A percentile compares a stretch with the other conserved stretches of the same genome.
These are phyloP conservation scores for Phialocephala sp. DNA, from an alignment of 2,329 filamentous ascomycete species.

Conservation along the genomic window DNA sequence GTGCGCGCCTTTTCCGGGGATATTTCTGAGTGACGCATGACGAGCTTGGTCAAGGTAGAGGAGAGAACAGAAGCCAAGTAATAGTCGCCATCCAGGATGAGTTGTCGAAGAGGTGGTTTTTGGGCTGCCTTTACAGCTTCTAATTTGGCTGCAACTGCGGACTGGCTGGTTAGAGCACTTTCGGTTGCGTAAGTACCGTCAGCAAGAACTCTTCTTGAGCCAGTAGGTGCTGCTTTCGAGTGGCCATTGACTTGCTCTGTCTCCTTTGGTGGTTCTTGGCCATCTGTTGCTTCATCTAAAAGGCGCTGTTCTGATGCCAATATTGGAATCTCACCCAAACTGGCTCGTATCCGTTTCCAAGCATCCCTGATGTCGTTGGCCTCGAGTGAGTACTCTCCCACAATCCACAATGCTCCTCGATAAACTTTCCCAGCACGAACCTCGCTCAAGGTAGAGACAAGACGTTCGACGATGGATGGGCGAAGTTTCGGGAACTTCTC, in stretches of 20 bases:
- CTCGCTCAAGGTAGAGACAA: conserved; percentile 89
- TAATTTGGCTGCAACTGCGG: conserved; percentile 85
- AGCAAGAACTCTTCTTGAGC: conserved; percentile 88
- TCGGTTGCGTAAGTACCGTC: conserved; percentile 98
- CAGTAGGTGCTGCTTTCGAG: conserved; percentile 77
- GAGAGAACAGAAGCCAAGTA: conserved; percentile 95
- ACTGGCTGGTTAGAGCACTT: conserved; percentile 91
- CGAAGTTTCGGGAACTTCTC: conserved; percentile 95
- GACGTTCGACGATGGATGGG: conserved; percentile 82
- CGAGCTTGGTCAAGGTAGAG: conserved; percentile 93
- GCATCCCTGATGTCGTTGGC: conserved; percentile 93
- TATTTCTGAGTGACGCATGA: conserved; percentile 96
- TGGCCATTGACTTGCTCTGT: conserved; percentile 77
- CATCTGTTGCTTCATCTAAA: conserved; percentile 80
- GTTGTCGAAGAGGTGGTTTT: conserved; percentile 91
- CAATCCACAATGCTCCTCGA: conserved; percentile 94
- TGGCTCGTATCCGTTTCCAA: conserved; percentile 94
- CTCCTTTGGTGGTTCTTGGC: conserved; percentile 66
- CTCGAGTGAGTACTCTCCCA: conserved; percentile 95
- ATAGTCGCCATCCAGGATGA: conserved; percentile 97
- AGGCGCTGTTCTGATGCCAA: conserved; percentile 92
- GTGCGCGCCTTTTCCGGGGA: conserved; percentile 85
- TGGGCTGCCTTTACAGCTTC: conserved; percentile 97
- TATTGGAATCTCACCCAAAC: conserved; percentile 95
- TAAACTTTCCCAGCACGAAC: conserved; percentile 98